phyloP scores from a whole-genome alignment of 352 stramenopile genomes.

The Phytophthora multivora region DNA sequence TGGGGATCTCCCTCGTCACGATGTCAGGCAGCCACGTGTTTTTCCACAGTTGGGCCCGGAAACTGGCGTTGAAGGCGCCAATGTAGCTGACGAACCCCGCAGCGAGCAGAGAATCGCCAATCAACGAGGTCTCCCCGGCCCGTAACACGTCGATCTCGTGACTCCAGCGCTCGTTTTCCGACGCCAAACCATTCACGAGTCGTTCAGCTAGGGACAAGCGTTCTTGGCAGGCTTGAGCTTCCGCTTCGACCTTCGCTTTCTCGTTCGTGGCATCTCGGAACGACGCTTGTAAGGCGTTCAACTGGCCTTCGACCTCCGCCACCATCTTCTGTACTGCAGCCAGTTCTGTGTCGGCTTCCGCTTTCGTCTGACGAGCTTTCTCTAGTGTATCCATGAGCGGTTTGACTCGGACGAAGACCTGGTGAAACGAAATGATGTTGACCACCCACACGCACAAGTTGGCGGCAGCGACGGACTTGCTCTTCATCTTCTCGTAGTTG shows the following conservation, averaged over 20 bases:
- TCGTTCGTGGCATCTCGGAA: conserved; percentile 90
- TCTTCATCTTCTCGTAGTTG: conserved; percentile 95
- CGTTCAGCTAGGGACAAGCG: conserved; percentile 87
- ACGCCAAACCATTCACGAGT: conserved; percentile 87
- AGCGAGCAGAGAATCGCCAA: conserved; percentile 89
- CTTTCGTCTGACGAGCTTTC: conserved; percentile 74
- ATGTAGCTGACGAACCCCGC: conserved; percentile 93
- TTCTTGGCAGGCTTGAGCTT: conserved; percentile 87
- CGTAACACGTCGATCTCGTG: conserved; percentile 86
- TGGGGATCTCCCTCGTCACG: conserved; percentile 85
- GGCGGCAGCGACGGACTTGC: conserved; percentile 89
- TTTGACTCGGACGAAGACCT: conserved; percentile 94
- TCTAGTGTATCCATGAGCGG: conserved; percentile 94
- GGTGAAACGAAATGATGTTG: conserved; percentile 93
- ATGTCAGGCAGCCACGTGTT: conserved; percentile 90
- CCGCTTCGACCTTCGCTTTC: conserved; percentile 90
- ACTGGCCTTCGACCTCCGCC: conserved; percentile 79
- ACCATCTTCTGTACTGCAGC: conserved; percentile 84
- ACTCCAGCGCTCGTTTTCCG: conserved; percentile 91
- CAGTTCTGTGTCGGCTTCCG: conserved; percentile 82
- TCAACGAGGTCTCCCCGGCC: conserved; percentile 70
- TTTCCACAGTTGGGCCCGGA: conserved; percentile 85
- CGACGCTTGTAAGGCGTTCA: conserved; percentile 77
- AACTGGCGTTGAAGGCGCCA: conserved; percentile 89
- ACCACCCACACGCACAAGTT: conserved; percentile 94